phyloP scores from a whole-genome alignment of 1,284 basidiomycete species.

The Taiwanofungus camphoratus region DNA sequence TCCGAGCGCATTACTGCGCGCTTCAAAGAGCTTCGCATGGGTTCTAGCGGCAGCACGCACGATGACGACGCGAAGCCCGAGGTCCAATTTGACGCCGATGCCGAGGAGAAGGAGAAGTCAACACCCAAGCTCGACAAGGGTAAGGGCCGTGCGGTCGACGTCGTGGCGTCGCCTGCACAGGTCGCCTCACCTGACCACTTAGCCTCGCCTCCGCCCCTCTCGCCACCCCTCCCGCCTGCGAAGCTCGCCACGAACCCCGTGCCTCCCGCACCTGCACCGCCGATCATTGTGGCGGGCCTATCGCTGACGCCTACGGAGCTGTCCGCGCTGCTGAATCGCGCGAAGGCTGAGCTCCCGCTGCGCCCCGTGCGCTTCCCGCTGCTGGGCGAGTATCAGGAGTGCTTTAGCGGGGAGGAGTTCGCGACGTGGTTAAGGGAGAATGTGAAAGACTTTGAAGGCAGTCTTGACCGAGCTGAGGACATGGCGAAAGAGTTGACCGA shows the following conservation, averaged over 20 bases:
- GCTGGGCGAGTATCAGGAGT: constrained; percentile 83
- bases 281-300: constrained; percentile 70
- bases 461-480: constrained; percentile 72
- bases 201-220: constrained; percentile 65
- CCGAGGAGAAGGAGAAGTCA: constrained; percentile 32
- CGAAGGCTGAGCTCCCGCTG: constrained; percentile 57
- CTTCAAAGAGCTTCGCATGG: constrained; percentile 64
- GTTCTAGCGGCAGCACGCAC: constrained; percentile 33
- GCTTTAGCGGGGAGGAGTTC: constrained; percentile 80
- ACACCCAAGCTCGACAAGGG: constrained; percentile 67
- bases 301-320: constrained; percentile 58
- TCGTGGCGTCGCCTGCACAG: constrained; percentile 30
- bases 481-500: constrained; percentile 75
- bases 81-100: constrained; percentile 32
- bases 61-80: constrained; percentile 22
- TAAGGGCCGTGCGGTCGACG: constrained; percentile 60
- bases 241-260: constrained; percentile 29
- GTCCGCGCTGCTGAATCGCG: constrained; percentile 61
- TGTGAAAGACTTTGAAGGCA: constrained; percentile 65
- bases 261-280: constrained; percentile 37
- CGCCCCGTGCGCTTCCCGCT: constrained; percentile 71
- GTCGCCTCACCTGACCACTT: constrained; percentile 46
- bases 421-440: constrained; percentile 69
- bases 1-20: constrained; percentile 74
- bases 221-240: constrained; percentile 42